Evolutionary conservation across 1,284 basidiomycete species (phyloP).

Genomic region (Melampsora americana): DNA sequence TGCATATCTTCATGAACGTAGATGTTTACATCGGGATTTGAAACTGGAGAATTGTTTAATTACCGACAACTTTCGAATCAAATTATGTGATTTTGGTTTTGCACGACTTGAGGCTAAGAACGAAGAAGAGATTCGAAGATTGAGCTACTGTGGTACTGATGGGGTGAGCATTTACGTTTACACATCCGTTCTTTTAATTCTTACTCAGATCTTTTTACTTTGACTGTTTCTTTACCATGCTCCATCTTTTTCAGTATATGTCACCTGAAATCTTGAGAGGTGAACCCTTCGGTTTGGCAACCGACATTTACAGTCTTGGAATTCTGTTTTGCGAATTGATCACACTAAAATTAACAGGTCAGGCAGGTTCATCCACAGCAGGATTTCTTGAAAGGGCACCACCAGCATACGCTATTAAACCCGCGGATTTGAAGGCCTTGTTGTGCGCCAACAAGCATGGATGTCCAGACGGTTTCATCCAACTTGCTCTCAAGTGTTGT

Average conservation of each 20-base stretch:
- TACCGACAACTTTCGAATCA: constrained; percentile 85
- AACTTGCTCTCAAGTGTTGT: constrained; percentile 75
- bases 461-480: constrained; percentile 74
- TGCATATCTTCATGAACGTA: constrained; percentile 93
- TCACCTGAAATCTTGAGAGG: constrained; percentile 85
- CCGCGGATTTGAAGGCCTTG: constrained; percentile 65
- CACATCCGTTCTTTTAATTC: not conserved
- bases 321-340: constrained; percentile 92
- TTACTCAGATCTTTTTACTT: not conserved
- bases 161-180: constrained; percentile 68
- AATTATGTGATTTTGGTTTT: constrained; percentile 95
- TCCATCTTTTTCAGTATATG: constrained; percentile 53
- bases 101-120: constrained; percentile 87
- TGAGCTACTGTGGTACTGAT: constrained; percentile 95
- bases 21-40: constrained; percentile 70
- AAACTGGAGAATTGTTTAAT: constrained; percentile 97
- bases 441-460: constrained; percentile 64
- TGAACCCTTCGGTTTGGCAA: constrained; percentile 83
- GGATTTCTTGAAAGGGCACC: constrained; percentile 66
- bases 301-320: constrained; percentile 90
- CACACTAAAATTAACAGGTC: constrained; percentile 75
- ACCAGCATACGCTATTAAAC: constrained; percentile 74
- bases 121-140: constrained; percentile 80
- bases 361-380: constrained; percentile 57
- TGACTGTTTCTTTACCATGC: not conserved